Percentiles rank a stretch among this genome's conserved stretches.
phyloP scores from a whole-genome alignment of 768 basidiomycete species.

The Phlegmacium glaucopus region DNA sequence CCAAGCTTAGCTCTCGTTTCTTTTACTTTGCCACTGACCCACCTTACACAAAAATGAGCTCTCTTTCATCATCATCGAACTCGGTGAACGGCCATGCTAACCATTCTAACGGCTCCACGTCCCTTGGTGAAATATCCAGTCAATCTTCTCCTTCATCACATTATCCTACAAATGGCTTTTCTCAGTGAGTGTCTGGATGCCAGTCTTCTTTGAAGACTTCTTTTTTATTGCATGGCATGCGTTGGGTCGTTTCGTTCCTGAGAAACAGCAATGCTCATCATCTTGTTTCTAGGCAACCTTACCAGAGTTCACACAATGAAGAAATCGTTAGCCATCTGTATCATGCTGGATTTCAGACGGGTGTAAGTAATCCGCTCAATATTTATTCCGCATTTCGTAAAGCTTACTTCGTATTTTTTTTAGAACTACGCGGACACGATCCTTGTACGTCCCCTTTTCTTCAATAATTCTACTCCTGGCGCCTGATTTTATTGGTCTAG shows the following conservation, averaged over 20 bases:
- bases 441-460: slow-evolving; percentile 47
- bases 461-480: slow-evolving; percentile 3
- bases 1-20: slow-evolving; percentile 7
- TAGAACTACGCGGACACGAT: slow-evolving; percentile 84
- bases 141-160: slow-evolving; percentile 36
- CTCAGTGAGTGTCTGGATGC: slow-evolving; percentile 45
- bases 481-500: slow-evolving; percentile 30
- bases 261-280: slow-evolving; percentile 4
- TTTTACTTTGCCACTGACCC: slow-evolving; percentile 11
- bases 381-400: not conserved
- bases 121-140: slow-evolving; percentile 35
- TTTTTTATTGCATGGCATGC: slow-evolving; percentile 4
- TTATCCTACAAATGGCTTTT: slow-evolving; percentile 53
- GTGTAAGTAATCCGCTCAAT: slow-evolving; percentile 48
- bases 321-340: slow-evolving; percentile 78
- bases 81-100: slow-evolving; percentile 50
- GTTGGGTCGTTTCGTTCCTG: not conserved
- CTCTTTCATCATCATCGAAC: slow-evolving; percentile 37
- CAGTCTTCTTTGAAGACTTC: slow-evolving; percentile 1
- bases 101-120: slow-evolving; percentile 46
- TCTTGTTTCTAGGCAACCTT: slow-evolving; percentile 37
- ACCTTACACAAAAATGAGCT: slow-evolving; percentile 28
- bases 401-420: slow-evolving; percentile 8
- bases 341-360: slow-evolving; percentile 76
- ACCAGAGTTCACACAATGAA: slow-evolving; percentile 68